Evolutionary conservation across 139 green algal species (phyloP).

Genomic region (Tetradesmus obliquus): DNA sequence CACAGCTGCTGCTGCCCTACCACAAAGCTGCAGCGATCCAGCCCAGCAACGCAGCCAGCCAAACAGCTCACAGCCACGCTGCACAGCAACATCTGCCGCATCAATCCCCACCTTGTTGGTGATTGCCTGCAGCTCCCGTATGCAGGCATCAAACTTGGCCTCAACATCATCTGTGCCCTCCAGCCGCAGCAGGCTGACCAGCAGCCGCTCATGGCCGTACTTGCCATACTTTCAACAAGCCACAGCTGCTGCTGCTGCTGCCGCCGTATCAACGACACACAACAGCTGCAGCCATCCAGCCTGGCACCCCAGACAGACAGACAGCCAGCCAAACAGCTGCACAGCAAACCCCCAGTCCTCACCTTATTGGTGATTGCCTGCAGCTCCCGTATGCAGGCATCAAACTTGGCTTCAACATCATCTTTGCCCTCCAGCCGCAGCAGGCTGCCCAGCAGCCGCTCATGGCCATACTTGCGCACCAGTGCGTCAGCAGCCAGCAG

Average conservation of each 20-base stretch:
- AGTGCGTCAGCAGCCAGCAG: slow-evolving; percentile 21
- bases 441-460: slow-evolving; percentile 25
- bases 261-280: no score
- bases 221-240: neutral
- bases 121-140: neutral
- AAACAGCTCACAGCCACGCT: neutral
- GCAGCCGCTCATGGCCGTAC: slow-evolving; percentile 26
- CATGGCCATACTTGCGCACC: slow-evolving; percentile 34
- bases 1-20: neutral
- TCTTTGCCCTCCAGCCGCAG: slow-evolving; percentile 13
- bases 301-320: neutral
- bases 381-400: neutral
- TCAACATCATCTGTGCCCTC: slow-evolving; percentile 9
- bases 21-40: neutral
- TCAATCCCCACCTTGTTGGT: neutral
- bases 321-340: neutral
- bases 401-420: slow-evolving; percentile 29
- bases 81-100: neutral
- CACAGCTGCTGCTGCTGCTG: neutral
- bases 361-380: neutral
- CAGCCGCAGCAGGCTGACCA: slow-evolving; percentile 4
- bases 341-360: neutral
- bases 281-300: neutral
- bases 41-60: neutral
- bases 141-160: neutral